phyloP scores from a whole-genome alignment of 371 early-diverging fungal genomes.

The Mycotypha africana region DNA sequence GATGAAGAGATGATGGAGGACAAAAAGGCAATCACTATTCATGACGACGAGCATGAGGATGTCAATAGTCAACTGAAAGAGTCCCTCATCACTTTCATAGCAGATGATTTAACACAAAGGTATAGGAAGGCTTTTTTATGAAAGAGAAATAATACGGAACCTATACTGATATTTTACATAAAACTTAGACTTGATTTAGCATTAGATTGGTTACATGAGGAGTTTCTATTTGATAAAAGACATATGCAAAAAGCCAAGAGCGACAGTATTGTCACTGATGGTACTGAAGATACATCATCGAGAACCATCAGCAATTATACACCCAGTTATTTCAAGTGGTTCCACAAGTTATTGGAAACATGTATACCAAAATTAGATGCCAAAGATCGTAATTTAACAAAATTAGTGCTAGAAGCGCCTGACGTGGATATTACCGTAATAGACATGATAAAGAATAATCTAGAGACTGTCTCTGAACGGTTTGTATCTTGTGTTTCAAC shows the following conservation, averaged over 20 bases:
- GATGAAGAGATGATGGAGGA: slow-evolving; percentile 1
- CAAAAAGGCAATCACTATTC: background rate
- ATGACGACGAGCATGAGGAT: too few relatives aligned
- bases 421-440: slow-evolving; percentile 25
- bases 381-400: slow-evolving; percentile 34
- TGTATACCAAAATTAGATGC: slow-evolving; percentile 28
- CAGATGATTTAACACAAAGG: slow-evolving; percentile 26
- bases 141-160: slow-evolving; percentile 1
- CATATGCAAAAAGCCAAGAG: background rate
- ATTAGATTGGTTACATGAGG: slow-evolving; percentile 40
- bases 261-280: too few relatives aligned
- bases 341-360: slow-evolving; percentile 23
- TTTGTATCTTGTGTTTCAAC: slow-evolving; percentile 38
- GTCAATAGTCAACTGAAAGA: too few relatives aligned
- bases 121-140: too few relatives aligned
- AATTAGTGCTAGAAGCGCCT: slow-evolving; percentile 38
- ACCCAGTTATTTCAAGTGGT: slow-evolving; percentile 33
- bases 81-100: slow-evolving; percentile 31
- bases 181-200: slow-evolving; percentile 33
- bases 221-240: slow-evolving; percentile 22
- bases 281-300: too few relatives aligned
- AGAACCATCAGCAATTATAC: too few relatives aligned
- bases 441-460: slow-evolving; percentile 20
- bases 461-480: slow-evolving; percentile 28
- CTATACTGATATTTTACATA: background rate